Evolutionary conservation across 208 protist genomes (phyloP).

Genomic region (Angomonas deanei): DNA sequence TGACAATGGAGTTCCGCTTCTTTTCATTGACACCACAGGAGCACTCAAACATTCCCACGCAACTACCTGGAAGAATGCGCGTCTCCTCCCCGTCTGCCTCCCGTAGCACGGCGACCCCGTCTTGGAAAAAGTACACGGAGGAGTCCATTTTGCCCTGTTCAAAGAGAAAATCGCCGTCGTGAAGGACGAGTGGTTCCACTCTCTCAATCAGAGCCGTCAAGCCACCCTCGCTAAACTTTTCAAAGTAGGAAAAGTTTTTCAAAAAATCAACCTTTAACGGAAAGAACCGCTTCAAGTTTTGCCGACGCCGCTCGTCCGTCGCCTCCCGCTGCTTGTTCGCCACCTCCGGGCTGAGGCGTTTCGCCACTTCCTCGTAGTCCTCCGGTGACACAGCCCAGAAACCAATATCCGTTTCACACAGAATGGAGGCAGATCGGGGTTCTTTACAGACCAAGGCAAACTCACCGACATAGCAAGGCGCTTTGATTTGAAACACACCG

Average conservation of each 20-base stretch:
- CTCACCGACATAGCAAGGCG: conserved; percentile 84
- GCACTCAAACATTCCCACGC: conserved; percentile 86
- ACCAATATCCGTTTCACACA: conserved; percentile 80
- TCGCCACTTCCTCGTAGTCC: conserved; percentile 75
- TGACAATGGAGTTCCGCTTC: conserved; percentile 66
- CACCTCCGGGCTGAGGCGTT: conserved; percentile 62
- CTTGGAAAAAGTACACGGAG: conserved; percentile 80
- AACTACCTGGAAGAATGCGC: conserved; percentile 52
- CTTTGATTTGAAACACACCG: conserved; percentile 56
- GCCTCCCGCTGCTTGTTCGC: conserved; percentile 79
- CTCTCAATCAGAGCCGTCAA: conserved; percentile 50
- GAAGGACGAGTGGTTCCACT: conserved; percentile 80
- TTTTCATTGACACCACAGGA: conserved; percentile 74
- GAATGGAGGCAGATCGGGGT: conserved; percentile 77
- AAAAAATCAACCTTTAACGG: conserved; percentile 69
- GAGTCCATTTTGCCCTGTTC: conserved; percentile 55
- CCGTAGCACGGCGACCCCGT: conserved; percentile 55
- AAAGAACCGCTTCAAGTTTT: conserved; percentile 82
- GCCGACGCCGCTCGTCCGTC: conserved; percentile 72
- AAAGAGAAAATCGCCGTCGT: conserved; percentile 73
- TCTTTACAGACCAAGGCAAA: conserved; percentile 88
- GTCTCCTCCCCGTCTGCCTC: conserved; percentile 30
- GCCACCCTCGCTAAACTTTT: conserved; percentile 52
- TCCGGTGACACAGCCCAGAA: conserved; percentile 75
- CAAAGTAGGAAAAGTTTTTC: conserved; percentile 75